Evolutionary conservation across 768 basidiomycete species (phyloP), one percentile per base, ranked within the genome.

Genomic region (Hortiboletus flavorubellus): DNA sequence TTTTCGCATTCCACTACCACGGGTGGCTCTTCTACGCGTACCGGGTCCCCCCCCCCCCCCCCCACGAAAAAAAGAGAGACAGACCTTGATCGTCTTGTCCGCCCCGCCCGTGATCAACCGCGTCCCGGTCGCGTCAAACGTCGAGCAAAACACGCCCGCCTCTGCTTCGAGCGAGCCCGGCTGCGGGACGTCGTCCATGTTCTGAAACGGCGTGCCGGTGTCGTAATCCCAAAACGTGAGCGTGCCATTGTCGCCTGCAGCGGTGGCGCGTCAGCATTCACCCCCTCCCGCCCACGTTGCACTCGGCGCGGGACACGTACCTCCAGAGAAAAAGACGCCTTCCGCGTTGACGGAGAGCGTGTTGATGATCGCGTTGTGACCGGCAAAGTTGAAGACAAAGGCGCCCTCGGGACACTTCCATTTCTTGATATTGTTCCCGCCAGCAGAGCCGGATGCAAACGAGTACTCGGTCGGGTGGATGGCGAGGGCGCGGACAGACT

Each of bases 361-460:
- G 72, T 99, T 99, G 78, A 99, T 92, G 73, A 98, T 98, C 2
- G 95, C 92, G 58, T 97, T 93, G 70, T 98, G 97, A 0, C 97
- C 97, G 42, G 84, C 78, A 70, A 98, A 97, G 74, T 98, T 99
- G 80, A 90, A 92, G 4, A 98, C 96, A 60, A 99, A 98, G 3
- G 84, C 72, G 44, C 97, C 97, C 59, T 98, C 93, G 6, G 97
- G 97, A 64, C 93, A 98, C 65, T 96, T 97, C 96, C 96, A 99
- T 71, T 98, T 98, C 69, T 99, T 99, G 76, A 99, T 98, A 72
- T 98, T 98, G 77, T 98, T 98, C 1, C 95, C 97, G n/a, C 97
- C 97, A 0, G 96, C 91, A 26, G 92, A 94, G 46, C 91, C 97
- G 4, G 88, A 89, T 2, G 94, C 97, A 66, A 99, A 99, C 33